A percentile compares a stretch with the other conserved stretches of the same genome.
Conservation (phyloP, 768 basidiomycete species). For the Termitomyces sp. region DNA sequence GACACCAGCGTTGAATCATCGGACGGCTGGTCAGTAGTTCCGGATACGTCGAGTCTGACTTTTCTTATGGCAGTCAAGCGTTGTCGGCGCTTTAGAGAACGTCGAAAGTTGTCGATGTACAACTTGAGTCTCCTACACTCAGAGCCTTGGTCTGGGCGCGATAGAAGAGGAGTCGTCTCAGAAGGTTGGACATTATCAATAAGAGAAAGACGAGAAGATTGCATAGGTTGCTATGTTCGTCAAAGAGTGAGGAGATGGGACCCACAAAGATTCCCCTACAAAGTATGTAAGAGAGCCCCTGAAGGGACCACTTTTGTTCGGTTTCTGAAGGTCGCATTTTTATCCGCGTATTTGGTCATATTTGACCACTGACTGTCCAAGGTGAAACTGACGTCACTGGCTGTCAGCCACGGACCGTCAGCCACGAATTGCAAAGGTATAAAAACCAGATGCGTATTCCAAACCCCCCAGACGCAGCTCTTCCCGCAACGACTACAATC, state of each 20-base stretch:
- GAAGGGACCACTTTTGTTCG: too few species aligned
- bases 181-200: not conserved
- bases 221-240: constrained; percentile 1
- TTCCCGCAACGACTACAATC: not conserved
- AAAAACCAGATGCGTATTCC: not conserved
- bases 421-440: not conserved
- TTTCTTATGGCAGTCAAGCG: not conserved
- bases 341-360: not conserved
- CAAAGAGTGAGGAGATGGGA: not conserved
- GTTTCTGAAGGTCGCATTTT: too few species aligned
- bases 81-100: constrained; percentile 8
- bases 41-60: not conserved
- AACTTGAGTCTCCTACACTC: constrained; percentile 7
- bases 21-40: not conserved
- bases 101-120: not conserved
- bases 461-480: not conserved
- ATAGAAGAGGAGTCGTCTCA: constrained; percentile 12
- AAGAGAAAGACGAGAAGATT: not conserved
- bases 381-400: not conserved
- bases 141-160: not conserved
- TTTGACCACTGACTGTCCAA: not conserved
- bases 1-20: not conserved
- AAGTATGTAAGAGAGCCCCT: not conserved
- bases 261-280: not conserved
- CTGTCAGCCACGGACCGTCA: not conserved